phyloP scores from a whole-genome alignment of 2,329 filamentous ascomycete genomes.

The Sclerotinia glacialis region DNA sequence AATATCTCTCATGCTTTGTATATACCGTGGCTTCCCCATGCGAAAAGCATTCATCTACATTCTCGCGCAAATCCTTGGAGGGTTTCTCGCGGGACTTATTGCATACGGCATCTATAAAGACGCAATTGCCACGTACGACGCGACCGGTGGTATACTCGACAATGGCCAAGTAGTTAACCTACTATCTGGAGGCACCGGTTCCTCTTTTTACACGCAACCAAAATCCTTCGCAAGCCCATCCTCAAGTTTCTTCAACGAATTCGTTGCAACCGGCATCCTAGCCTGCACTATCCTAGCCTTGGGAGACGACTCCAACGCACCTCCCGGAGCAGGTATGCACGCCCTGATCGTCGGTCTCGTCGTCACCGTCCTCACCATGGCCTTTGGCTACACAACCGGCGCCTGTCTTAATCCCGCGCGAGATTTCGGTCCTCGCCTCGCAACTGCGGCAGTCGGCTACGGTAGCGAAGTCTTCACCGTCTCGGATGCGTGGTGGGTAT shows the following conservation, averaged over 20 bases:
- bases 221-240: constrained; percentile 32
- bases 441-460: constrained; percentile 46
- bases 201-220: constrained; percentile 19
- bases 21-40: constrained; percentile 53
- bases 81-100: constrained; percentile 48
- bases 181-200: constrained; percentile 5
- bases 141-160: constrained; percentile 1
- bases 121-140: constrained; percentile 22
- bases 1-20: constrained; percentile 46
- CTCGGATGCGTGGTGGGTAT: constrained; percentile 43
- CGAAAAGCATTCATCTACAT: constrained; percentile 51
- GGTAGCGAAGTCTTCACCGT: constrained; percentile 42
- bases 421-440: constrained; percentile 50
- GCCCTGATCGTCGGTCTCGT: constrained; percentile 49
- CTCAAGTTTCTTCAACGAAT: constrained; percentile 48
- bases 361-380: constrained; percentile 40
- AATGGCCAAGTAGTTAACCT: constrained; percentile 7
- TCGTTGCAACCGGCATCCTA: constrained; percentile 45
- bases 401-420: constrained; percentile 49
- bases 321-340: constrained; percentile 51
- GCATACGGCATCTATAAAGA: constrained; percentile 41
- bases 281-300: constrained; percentile 45
- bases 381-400: constrained; percentile 48
- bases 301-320: constrained; percentile 47
- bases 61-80: constrained; percentile 51